These are phyloP conservation scores for Vaccinium macrocarpon DNA, from an alignment of 148 eudicot genomes.

Conservation along the genomic window DNA sequence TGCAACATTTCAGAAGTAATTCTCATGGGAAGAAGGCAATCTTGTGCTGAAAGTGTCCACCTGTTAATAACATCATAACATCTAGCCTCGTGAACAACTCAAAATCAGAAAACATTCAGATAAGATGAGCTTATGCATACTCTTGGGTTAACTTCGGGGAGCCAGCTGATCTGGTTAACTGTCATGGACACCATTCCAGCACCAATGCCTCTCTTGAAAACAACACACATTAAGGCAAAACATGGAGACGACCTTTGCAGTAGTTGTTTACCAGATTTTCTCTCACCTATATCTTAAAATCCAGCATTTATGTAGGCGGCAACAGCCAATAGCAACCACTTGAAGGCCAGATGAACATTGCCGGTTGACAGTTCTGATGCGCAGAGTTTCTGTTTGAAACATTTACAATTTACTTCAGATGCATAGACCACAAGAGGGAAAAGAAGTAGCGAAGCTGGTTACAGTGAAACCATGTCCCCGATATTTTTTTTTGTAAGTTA, in stretches of 20 bases:
- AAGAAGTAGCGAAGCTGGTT: background rate
- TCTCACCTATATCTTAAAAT: constrained; percentile 71
- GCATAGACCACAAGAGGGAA: background rate
- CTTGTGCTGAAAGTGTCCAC: constrained; percentile 60
- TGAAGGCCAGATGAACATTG: constrained; percentile 93
- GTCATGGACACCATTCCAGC: constrained; percentile 90
- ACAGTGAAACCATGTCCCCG: background rate
- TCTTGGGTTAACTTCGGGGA: constrained; percentile 42
- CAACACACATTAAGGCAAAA: background rate
- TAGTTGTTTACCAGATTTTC: background rate
- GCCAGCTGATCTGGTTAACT: constrained; percentile 32
- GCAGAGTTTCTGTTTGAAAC: constrained; percentile 54
- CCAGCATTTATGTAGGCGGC: constrained; percentile 75
- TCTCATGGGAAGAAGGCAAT: constrained; percentile 93
- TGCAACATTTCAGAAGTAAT: constrained; percentile 88
- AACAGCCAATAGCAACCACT: constrained; percentile 67
- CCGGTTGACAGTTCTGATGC: constrained; percentile 79
- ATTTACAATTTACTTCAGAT: background rate
- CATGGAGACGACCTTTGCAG: background rate
- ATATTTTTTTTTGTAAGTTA: background rate
- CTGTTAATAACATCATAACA: constrained; percentile 33
- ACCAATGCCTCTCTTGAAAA: constrained; percentile 58
- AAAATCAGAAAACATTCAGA: background rate
- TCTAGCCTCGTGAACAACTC: background rate
- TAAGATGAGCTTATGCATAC: constrained; percentile 28